Evolutionary conservation across 2,329 filamentous ascomycete genomes (phyloP).

Genomic region (Fusarium concolor): DNA sequence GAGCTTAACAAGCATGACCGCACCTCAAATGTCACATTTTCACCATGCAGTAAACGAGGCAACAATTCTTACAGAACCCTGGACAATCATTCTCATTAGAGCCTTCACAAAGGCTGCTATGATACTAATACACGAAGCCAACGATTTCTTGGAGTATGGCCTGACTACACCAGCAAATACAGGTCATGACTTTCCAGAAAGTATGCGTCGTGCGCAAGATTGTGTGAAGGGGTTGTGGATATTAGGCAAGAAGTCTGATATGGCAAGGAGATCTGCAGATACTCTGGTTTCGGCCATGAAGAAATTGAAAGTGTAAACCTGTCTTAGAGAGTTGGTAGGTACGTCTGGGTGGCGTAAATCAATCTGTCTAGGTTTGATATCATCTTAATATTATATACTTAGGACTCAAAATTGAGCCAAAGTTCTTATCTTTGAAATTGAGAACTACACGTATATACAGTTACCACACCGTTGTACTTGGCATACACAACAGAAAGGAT

Average conservation of each 20-base stretch:
- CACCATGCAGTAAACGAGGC: constrained; percentile 66
- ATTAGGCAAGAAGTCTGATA: constrained; percentile 67
- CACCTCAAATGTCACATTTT: constrained; percentile 54
- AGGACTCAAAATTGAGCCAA: too few species aligned
- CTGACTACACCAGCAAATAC: constrained; percentile 35
- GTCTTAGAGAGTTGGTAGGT: too few species aligned
- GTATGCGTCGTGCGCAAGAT: constrained; percentile 55
- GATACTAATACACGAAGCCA: constrained; percentile 51
- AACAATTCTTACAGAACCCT: constrained; percentile 68
- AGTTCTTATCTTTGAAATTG: not conserved
- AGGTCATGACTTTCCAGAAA: constrained; percentile 43
- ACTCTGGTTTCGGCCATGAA: constrained; percentile 29
- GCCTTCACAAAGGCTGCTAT: constrained; percentile 62
- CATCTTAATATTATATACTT: not conserved
- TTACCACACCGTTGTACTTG: not conserved
- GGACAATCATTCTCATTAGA: constrained; percentile 67
- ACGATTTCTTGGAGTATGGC: constrained; percentile 38
- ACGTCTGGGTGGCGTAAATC: not conserved
- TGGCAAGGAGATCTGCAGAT: constrained; percentile 46
- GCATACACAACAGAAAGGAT: too few species aligned
- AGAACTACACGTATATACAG: not conserved
- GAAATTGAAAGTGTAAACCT: constrained; percentile 11
- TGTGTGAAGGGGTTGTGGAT: constrained; percentile 66
- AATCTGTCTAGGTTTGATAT: not conserved
- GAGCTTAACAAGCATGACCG: constrained; percentile 8